These are phyloP conservation scores for Pogostemon cablin DNA, from an alignment of 257 asterid genomes.

Conservation along the genomic window DNA sequence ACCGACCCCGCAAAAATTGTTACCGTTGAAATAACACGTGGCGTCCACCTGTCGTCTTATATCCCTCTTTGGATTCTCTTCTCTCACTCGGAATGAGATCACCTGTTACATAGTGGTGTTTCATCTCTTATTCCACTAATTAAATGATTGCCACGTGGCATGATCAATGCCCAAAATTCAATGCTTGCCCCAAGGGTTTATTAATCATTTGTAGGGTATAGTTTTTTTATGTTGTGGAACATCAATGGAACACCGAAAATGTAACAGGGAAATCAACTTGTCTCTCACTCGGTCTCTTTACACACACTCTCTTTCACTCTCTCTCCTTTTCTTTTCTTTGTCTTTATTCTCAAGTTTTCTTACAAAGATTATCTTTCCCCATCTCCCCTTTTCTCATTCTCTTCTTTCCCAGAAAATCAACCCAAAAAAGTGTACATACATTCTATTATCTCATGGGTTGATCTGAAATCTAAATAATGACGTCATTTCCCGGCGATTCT, in stretches of 20 bases:
- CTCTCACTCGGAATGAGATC: not conserved
- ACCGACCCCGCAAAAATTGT: conserved; percentile 36
- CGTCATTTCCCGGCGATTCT: conserved; percentile 40
- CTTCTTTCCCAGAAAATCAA: conserved; percentile 10
- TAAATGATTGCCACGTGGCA: too few relatives aligned
- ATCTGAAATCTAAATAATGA: conserved; percentile 45
- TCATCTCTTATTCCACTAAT: too few relatives aligned
- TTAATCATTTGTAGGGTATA: too few relatives aligned
- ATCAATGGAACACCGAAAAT: too few relatives aligned
- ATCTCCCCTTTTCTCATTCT: not conserved
- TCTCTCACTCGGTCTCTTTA: too few relatives aligned
- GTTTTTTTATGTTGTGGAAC: too few relatives aligned
- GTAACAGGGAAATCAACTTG: too few relatives aligned
- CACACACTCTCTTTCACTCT: conserved; percentile 11
- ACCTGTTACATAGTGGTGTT: too few relatives aligned
- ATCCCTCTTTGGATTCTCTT: conserved; percentile 60
- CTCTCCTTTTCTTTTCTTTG: not conserved
- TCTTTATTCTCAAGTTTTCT: conserved; percentile 5
- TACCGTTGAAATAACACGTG: conserved; percentile 60
- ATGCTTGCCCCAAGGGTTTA: too few relatives aligned
- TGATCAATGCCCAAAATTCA: too few relatives aligned
- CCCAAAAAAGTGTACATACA: not conserved
- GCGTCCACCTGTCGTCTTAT: conserved; percentile 47
- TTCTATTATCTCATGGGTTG: not conserved
- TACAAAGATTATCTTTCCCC: not conserved